These are phyloP conservation scores for Cordyceps fumosorosea DNA, from an alignment of 2,329 filamentous ascomycete genomes.

Conservation along the genomic window DNA sequence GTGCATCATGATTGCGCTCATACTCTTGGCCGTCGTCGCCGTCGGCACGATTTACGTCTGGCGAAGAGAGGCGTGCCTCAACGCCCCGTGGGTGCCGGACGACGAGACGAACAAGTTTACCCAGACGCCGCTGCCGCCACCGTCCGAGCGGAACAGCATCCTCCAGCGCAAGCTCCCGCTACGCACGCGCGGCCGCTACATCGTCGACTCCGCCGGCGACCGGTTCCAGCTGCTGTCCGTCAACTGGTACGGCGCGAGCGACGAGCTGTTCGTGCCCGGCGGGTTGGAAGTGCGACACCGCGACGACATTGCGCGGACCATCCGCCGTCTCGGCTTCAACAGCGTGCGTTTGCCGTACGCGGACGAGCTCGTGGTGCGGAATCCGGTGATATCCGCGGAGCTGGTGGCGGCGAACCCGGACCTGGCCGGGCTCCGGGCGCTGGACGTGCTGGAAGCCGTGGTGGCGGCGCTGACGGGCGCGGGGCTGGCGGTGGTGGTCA, in stretches of 20 bases:
- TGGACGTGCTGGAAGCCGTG: constrained; percentile 56
- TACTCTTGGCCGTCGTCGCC: background rate
- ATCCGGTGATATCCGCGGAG: constrained; percentile 45
- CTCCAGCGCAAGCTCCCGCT: constrained; percentile 49
- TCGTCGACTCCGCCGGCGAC: constrained; percentile 50
- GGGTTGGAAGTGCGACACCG: constrained; percentile 60
- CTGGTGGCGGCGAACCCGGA: constrained; percentile 54
- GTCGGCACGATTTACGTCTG: constrained; percentile 30
- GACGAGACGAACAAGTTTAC: constrained; percentile 38
- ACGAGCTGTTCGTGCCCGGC: constrained; percentile 57
- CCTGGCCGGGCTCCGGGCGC: constrained; percentile 46
- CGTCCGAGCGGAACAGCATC: constrained; percentile 37
- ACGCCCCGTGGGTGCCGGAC: constrained; percentile 44
- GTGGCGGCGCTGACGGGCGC: constrained; percentile 53
- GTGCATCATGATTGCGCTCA: background rate
- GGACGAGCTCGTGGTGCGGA: constrained; percentile 58
- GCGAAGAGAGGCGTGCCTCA: constrained; percentile 37
- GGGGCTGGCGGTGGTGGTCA: constrained; percentile 59
- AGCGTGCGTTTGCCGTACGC: constrained; percentile 63
- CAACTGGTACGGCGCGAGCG: constrained; percentile 67
- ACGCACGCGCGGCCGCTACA: constrained; percentile 50
- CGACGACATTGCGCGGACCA: constrained; percentile 50
- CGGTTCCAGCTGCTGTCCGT: constrained; percentile 58
- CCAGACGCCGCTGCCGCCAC: constrained; percentile 40
- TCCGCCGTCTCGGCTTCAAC: constrained; percentile 60